Conservation (phyloP, 176 grass and related monocot species). For the Aegilops longissima region DNA sequence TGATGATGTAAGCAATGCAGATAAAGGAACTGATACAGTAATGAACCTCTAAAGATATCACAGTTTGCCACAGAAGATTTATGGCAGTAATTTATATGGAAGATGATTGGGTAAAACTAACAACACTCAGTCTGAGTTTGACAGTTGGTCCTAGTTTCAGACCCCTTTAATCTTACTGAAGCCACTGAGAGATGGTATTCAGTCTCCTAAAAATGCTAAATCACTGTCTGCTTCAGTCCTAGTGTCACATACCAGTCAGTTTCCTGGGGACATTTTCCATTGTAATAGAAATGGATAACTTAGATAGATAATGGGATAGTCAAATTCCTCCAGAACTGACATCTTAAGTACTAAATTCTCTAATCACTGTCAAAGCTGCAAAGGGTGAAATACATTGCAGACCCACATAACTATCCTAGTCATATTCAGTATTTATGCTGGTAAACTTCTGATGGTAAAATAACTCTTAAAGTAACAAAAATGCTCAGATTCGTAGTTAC, state of each 20-base stretch:
- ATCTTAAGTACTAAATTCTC: neutral
- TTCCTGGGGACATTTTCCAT: neutral
- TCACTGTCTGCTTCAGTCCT: neutral
- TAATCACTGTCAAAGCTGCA: slow-evolving; percentile 3
- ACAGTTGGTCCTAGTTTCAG: neutral
- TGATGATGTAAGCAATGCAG: neutral
- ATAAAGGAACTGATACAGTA: slow-evolving; percentile 25
- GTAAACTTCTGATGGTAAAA: neutral
- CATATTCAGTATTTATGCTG: neutral
- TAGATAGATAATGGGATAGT: neutral
- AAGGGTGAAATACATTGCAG: neutral
- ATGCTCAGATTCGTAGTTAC: slow-evolving; percentile 51
- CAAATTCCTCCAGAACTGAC: neutral
- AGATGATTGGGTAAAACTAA: neutral
- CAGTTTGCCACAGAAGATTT: neutral
- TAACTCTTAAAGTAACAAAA: neutral
- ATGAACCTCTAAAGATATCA: slow-evolving; percentile 9
- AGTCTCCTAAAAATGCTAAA: slow-evolving; percentile 5
- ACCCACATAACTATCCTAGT: neutral
- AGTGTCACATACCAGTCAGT: neutral
- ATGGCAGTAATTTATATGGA: neutral
- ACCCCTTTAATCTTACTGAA: slow-evolving; percentile 25
- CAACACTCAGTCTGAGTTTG: neutral
- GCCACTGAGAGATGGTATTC: neutral
- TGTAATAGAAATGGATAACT: neutral